Conservation (phyloP, 208 protist genomes). For the Naegleria lovaniensis region DNA sequence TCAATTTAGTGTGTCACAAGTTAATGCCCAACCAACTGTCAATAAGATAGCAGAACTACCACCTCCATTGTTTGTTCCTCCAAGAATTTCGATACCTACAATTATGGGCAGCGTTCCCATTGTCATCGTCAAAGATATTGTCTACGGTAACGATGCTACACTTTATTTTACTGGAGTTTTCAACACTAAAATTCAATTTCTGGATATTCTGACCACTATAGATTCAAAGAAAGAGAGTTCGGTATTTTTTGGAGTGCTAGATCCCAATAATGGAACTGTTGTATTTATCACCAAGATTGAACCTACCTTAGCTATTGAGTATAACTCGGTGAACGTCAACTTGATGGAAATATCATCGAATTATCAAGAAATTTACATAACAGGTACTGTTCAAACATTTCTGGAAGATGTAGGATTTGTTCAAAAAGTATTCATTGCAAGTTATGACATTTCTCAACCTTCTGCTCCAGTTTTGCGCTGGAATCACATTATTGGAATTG, state of each 20-base stretch:
- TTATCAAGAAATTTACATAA: neutral
- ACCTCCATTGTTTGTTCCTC: neutral
- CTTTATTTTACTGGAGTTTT: neutral
- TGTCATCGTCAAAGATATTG: neutral
- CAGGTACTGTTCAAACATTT: neutral
- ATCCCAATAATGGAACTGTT: neutral
- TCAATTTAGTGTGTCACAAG: neutral
- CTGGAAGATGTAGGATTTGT: neutral
- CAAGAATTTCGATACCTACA: neutral
- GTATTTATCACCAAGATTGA: neutral
- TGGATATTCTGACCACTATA: neutral
- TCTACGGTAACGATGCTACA: neutral
- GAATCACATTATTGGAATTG: neutral
- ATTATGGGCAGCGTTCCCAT: neutral
- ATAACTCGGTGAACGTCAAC: neutral
- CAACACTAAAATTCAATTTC: neutral
- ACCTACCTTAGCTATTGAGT: neutral
- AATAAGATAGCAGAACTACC: neutral
- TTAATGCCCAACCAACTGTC: neutral
- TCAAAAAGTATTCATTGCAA: neutral
- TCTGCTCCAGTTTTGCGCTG: neutral
- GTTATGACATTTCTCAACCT: neutral
- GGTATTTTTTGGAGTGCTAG: neutral
- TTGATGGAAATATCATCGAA: neutral
- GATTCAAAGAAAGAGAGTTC: neutral